A percentile compares a stretch with the other conserved stretches of the same genome.
These are phyloP conservation scores for Penicillium sp. DNA, from an alignment of 2,329 filamentous ascomycete genomes.

Conservation along the genomic window DNA sequence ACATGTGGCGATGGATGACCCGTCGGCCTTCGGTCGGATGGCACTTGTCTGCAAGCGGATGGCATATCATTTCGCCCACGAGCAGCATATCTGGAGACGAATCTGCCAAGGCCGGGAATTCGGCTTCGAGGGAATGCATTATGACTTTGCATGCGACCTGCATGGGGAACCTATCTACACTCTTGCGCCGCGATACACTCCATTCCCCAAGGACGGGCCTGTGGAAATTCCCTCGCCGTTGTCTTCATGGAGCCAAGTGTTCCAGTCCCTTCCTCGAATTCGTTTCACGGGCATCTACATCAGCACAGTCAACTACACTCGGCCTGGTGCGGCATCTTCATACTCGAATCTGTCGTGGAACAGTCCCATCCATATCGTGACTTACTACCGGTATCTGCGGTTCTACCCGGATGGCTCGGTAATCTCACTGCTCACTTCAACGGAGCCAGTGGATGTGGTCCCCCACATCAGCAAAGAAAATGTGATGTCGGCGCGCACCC, in stretches of 20 bases:
- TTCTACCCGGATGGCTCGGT: constrained; percentile 88
- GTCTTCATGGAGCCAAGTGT: constrained; percentile 66
- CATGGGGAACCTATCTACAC: constrained; percentile 47
- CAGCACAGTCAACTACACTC: constrained; percentile 91
- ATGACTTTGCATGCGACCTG: constrained; percentile 67
- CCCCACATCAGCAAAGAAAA: constrained; percentile 75
- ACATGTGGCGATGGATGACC: constrained; percentile 71
- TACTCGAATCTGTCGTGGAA: constrained; percentile 70
- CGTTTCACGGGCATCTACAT: constrained; percentile 97
- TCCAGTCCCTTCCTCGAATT: constrained; percentile 77
- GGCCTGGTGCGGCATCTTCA: constrained; percentile 70
- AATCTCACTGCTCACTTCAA: constrained; percentile 76
- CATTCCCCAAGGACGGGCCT: constrained; percentile 31
- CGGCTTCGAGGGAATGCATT: constrained; percentile 82
- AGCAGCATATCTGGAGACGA: constrained; percentile 82
- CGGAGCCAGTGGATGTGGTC: constrained; percentile 83
- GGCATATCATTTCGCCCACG: constrained; percentile 78
- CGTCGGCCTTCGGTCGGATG: constrained; percentile 72
- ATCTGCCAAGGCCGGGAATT: constrained; percentile 69
- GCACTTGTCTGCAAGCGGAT: constrained; percentile 82
- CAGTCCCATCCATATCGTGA: constrained; percentile 88
- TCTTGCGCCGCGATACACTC: constrained; percentile 36
- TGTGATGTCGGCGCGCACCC: constrained; percentile 46
- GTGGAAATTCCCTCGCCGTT: constrained; percentile 38
- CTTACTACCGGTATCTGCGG: constrained; percentile 94